Base-by-base conservation (phyloP, 2,329 filamentous ascomycete genomes). In the Ilyonectria mors-panacis region DNA sequence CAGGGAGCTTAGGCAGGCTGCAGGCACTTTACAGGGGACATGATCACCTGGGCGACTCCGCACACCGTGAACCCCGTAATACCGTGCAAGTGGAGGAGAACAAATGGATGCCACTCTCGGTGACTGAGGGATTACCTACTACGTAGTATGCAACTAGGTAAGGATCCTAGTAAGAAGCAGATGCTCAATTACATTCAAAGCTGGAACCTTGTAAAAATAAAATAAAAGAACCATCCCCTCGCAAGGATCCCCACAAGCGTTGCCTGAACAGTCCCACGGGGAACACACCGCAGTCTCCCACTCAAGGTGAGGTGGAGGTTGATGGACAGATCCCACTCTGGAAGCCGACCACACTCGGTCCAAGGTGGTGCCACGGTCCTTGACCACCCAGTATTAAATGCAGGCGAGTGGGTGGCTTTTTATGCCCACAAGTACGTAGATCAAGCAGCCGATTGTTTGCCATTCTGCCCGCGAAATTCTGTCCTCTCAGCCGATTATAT, bases 301-400 rank as follows among this genome's bases (percentile, higher is more conserved):
- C 15, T 7, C 39, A 42, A 19, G 15, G 7, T 17, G 15, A 42
- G 15, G 17, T n/a, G 28, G 55, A 58, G 39, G 15, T n/a, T 17
- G 39, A 59, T 50, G n/a, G 19, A 59, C 23, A 48, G 44, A 48
- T 50, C 17, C 44, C 44, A n/a, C 44, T 48, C 56, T 13, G 19
- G 28, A 51, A 59, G 37, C 59, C 59, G 39, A 33, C 48, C 59
- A 62, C 50, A 42, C 50, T 39, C 51, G 17, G 51, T 50, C 26
- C 39, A n/a, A 37, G 26, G 26, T 55, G 42, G 50, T 62, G 51
- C 42, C 59, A 50, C 59, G 19, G 19, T 28, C n/a, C 8, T 35
- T 26, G 30, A 48, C 42, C 28, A 28, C 35, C n/a, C 8, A 6
- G 15, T 8, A 15, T 26, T 26, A 42, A 42, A 42, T 42, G 17